Evolutionary conservation across 1,284 basidiomycete species (phyloP).

Genomic region (Singerocomus rubriflavus): DNA sequence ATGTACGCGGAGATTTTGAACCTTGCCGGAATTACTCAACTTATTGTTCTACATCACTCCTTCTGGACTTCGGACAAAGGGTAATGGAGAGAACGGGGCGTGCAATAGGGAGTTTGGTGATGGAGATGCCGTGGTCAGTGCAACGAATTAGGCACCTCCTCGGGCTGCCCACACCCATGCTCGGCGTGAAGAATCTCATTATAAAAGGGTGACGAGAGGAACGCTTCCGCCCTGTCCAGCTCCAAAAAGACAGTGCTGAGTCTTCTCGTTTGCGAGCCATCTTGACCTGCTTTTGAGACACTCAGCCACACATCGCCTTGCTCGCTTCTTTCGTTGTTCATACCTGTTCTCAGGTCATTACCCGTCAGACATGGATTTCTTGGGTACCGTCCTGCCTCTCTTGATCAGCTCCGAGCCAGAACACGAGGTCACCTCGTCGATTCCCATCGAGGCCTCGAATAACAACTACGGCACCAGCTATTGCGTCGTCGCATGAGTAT

Average conservation of each 20-base stretch:
- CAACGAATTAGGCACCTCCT: not conserved
- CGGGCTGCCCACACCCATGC: not conserved
- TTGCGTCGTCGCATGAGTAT: constrained; percentile 24
- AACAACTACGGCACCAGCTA: constrained; percentile 1
- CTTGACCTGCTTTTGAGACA: not conserved
- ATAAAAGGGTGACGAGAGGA: constrained; percentile 17
- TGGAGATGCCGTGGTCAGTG: not conserved
- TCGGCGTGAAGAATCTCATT: constrained; percentile 3
- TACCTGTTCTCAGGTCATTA: not conserved
- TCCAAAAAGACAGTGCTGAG: not conserved
- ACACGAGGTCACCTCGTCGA: not conserved
- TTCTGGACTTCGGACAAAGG: not conserved
- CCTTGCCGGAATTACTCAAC: not conserved
- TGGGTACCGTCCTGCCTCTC: constrained; percentile 16
- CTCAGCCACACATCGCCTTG: not conserved
- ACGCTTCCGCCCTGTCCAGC: not conserved
- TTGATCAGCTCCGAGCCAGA: constrained; percentile 11
- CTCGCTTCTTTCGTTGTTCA: not conserved
- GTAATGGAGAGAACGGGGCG: not conserved
- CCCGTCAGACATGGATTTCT: constrained; percentile 21
- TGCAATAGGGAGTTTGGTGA: not conserved
- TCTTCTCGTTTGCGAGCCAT: not conserved
- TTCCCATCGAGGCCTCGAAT: constrained; percentile 13
- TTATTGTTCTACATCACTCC: constrained; percentile 21
- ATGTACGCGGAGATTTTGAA: not conserved